These are phyloP conservation scores for Saccharomycopsis crataegensis DNA, from an alignment of 1,139 yeast genomes.

Conservation along the genomic window DNA sequence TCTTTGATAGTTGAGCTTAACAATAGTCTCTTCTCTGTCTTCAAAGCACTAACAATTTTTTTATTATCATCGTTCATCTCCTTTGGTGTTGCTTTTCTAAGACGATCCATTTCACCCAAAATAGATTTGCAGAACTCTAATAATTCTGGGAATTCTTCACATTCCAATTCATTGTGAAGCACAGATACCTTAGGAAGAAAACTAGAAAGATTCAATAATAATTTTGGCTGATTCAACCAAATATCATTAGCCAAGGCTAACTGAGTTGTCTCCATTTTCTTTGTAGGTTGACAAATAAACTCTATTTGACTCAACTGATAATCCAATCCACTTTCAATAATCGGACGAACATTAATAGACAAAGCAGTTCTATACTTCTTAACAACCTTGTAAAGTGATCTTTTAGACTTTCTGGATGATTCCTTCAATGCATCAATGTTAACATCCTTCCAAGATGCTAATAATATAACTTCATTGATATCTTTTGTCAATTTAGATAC, in stretches of 20 bases:
- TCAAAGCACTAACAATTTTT: conserved; percentile 63
- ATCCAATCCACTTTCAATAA: conserved; percentile 58
- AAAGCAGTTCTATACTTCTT: conserved; percentile 71
- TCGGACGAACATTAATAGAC: conserved; percentile 41
- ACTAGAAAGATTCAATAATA: conserved; percentile 21
- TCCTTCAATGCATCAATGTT: conserved; percentile 90
- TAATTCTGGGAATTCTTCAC: conserved; percentile 33
- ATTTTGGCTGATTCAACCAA: conserved; percentile 13
- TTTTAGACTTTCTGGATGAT: conserved; percentile 86
- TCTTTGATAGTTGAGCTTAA: conserved; percentile 73
- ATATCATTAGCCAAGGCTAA: conserved; percentile 16
- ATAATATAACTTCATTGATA: conserved; percentile 70
- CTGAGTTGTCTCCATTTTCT: not conserved
- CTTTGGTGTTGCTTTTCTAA: conserved; percentile 72
- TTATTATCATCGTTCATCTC: conserved; percentile 66
- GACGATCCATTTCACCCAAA: conserved; percentile 49
- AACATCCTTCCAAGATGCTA: conserved; percentile 97
- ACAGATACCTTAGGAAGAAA: conserved; percentile 21
- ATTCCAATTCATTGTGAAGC: conserved; percentile 19
- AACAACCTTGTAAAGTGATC: conserved; percentile 72
- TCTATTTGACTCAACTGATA: not conserved
- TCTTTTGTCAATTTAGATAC: conserved; percentile 65
- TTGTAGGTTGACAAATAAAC: not conserved
- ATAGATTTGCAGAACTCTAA: conserved; percentile 48
- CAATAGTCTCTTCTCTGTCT: conserved; percentile 70